Conservation (phyloP, 73 alveolate species). For the Tetrahymena borealis region DNA sequence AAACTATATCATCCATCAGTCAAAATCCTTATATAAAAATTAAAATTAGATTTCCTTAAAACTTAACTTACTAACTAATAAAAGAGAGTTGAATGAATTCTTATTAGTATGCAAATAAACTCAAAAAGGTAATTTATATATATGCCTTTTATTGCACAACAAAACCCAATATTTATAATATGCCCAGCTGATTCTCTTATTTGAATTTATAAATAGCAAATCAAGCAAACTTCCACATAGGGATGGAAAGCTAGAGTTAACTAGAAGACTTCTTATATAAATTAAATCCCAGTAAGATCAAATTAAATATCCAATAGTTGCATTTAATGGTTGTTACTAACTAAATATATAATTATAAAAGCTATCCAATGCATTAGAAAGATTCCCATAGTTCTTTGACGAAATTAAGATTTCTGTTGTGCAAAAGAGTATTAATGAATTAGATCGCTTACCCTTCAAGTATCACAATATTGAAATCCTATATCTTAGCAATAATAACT, state of each 20-base stretch:
- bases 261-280: not conserved
- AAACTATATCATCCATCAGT: no score
- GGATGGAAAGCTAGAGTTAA: not conserved
- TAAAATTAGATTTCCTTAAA: no score
- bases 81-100: not conserved
- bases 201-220: not conserved
- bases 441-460: not conserved
- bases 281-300: not conserved
- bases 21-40: no score
- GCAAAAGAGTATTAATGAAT: not conserved
- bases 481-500: not conserved
- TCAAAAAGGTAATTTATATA: not conserved
- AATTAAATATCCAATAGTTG: no score
- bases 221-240: not conserved
- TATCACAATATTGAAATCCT: not conserved
- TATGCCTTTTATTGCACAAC: not conserved
- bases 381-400: not conserved
- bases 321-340: no score
- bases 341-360: no score
- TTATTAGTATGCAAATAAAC: not conserved
- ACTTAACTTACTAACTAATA: not conserved
- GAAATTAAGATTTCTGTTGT: not conserved
- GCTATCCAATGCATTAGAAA: not conserved
- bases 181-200: not conserved
- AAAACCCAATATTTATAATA: not conserved